Evolutionary conservation across 2,329 filamentous ascomycete species (phyloP), one percentile per base, ranked within the genome.

Genomic region (Calonectria montana): DNA sequence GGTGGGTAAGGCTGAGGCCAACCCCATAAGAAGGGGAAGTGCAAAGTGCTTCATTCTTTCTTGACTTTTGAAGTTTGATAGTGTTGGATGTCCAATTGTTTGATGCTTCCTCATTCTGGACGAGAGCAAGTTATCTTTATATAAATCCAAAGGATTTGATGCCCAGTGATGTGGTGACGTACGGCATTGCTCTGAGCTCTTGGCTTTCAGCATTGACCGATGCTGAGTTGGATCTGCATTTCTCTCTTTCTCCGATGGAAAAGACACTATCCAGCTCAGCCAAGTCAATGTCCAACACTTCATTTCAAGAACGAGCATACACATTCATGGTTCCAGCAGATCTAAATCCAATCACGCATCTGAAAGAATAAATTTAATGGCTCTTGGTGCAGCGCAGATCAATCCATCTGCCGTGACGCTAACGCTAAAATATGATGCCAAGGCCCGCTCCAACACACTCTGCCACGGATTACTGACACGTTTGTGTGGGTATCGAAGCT

Each of bases 1-100:
- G 18, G 64, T 53, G 37, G 71, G 64, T 15, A 70, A 29, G 4
- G 67, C 71, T 18, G 39, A 23, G 25, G 67, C 68, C 12, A 73
- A 48, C 25, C 69, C 64, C 25, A 53, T 23, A 1, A 66, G 23
- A 25, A 70, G 43, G 45, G 41, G 23, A 23, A 37, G 29, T 27
- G 41, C 15, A 2, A 43, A 31, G 7, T 53, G 37, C n/a, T 67
- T 70, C 69, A 70, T 70, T 4, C 12, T 70, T 21, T 43, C 43
- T 18, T 16, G 55, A 18, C 27, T 31, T 2, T 18, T 16, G 55
- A 18, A 27, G 53, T 3, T 59, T 59, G 21, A 7, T 18, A 39
- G 31, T 39, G 53, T 9, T 59, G 31, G 6, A 37, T 25, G 21
- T 59, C 10, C 15, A 59, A 59, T 31, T 16, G 35, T 21, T 57